A percentile compares a stretch with the other conserved stretches of the same genome.
phyloP scores from a whole-genome alignment of 345 rosid genomes.

The Eutrema heterophyllum region DNA sequence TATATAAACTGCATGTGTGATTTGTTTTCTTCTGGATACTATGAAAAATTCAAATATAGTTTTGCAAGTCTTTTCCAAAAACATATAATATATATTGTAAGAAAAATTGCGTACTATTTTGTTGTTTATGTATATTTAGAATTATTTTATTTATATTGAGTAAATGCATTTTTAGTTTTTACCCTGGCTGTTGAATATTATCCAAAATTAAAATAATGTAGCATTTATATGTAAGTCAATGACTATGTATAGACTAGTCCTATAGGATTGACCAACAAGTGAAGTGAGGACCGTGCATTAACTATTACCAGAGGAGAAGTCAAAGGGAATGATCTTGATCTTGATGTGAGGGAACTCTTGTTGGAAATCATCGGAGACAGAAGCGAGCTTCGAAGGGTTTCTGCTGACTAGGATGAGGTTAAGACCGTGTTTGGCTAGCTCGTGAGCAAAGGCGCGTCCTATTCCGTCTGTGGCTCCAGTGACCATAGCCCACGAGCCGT shows the following conservation, averaged over 20 bases:
- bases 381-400: slow-evolving; percentile 43
- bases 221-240: neutral
- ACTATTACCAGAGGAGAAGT: slow-evolving; percentile 40
- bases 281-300: neutral
- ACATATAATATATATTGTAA: too few species aligned
- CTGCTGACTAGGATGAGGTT: slow-evolving; percentile 68
- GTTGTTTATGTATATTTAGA: neutral
- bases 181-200: too few species aligned
- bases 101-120: too few species aligned
- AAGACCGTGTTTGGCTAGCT: slow-evolving; percentile 57
- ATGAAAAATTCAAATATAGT: neutral
- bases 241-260: neutral
- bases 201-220: neutral
- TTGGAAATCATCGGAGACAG: slow-evolving; percentile 40
- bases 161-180: too few species aligned
- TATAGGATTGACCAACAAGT: neutral
- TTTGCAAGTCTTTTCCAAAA: neutral
- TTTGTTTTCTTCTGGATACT: neutral
- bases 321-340: slow-evolving; percentile 45
- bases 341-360: slow-evolving; percentile 32
- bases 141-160: neutral
- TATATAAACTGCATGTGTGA: neutral
- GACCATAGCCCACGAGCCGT: slow-evolving; percentile 86
- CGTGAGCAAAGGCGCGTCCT: slow-evolving; percentile 68
- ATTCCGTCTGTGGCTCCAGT: slow-evolving; percentile 91